Evolutionary conservation across 2,329 filamentous ascomycete genomes (phyloP).

Genomic region (Dactylellina leptospora): DNA sequence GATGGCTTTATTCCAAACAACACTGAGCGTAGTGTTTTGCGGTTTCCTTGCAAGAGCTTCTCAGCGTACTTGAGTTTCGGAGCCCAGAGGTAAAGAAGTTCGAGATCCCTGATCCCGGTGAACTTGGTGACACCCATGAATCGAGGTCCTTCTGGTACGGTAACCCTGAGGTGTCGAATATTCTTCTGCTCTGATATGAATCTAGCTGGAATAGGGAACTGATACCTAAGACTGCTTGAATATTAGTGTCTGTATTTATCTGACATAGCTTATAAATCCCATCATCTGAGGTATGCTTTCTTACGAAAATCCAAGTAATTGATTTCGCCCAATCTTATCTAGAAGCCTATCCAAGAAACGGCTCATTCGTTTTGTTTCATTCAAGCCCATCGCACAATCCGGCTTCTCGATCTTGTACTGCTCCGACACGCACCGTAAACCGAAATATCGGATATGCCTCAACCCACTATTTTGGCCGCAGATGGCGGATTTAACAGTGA

Average conservation of each 20-base stretch:
- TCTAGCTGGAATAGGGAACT: not conserved
- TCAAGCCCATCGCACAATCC: not conserved
- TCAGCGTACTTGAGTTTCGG: not conserved
- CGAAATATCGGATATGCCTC: not conserved
- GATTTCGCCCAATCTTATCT: not conserved
- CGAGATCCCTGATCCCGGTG: not conserved
- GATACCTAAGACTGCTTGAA: not conserved
- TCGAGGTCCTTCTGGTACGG: not conserved
- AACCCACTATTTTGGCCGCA: not conserved
- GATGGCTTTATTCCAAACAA: not conserved
- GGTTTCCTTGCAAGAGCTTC: not conserved
- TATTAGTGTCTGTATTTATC: not conserved
- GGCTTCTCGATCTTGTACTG: not conserved
- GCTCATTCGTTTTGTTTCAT: not conserved
- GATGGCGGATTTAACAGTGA: not conserved
- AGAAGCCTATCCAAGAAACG: not conserved
- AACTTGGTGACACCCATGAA: not conserved
- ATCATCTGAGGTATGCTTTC: too few relatives aligned
- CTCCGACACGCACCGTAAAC: not conserved
- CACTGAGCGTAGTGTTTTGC: not conserved
- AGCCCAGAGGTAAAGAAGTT: not conserved
- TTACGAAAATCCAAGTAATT: not conserved
- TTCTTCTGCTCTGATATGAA: not conserved
- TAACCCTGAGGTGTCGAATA: not conserved
- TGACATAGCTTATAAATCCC: not conserved